A percentile compares a stretch with the other conserved stretches of the same genome.
These are phyloP conservation scores for Gloeopeniophorella convolvens DNA, from an alignment of 768 basidiomycete species.

Conservation along the genomic window DNA sequence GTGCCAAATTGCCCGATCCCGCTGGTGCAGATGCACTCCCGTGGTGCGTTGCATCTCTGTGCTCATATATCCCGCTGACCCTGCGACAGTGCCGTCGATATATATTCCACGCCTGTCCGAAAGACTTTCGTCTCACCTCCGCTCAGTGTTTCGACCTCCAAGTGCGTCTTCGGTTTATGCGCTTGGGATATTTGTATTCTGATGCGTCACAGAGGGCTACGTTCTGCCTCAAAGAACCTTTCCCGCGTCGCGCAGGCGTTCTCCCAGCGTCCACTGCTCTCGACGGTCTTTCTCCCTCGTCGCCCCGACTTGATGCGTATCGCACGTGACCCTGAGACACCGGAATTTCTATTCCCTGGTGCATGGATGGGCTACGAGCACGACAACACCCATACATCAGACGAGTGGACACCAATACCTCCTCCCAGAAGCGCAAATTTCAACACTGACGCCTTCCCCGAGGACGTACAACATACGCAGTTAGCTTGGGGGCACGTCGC, in stretches of 20 bases:
- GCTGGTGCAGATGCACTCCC: too few species aligned
- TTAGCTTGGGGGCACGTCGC: neutral
- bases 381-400: neutral
- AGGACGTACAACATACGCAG: neutral
- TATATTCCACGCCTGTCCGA: neutral
- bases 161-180: too few species aligned
- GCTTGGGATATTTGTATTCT: too few species aligned
- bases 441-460: neutral
- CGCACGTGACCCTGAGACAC: neutral
- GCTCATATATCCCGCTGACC: too few species aligned
- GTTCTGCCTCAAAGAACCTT: constrained; percentile 2
- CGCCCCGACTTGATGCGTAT: neutral
- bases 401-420: neutral
- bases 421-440: neutral
- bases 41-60: too few species aligned
- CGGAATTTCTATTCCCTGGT: neutral
- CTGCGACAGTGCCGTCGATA: too few species aligned
- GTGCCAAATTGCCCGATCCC: too few species aligned
- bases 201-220: neutral
- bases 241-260: constrained; percentile 4
- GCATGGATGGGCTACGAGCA: neutral
- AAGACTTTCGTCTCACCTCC: constrained; percentile 13
- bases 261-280: neutral
- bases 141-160: neutral
- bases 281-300: constrained; percentile 1